Evolutionary conservation across 768 basidiomycete species (phyloP).

Genomic region (Cystofilobasidium bisporidii): DNA sequence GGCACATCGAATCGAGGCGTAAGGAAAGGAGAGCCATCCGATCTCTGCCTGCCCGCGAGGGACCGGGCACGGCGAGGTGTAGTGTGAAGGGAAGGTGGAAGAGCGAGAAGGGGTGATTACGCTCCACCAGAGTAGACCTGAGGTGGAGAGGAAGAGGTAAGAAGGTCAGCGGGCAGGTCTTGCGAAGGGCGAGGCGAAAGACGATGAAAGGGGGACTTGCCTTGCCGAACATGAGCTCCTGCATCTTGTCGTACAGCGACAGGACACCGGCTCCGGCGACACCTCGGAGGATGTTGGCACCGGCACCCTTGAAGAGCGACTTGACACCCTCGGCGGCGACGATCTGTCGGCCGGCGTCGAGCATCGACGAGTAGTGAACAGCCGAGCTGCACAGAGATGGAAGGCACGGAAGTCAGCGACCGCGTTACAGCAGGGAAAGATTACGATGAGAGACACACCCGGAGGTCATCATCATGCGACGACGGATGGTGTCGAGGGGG

Average conservation of each 20-base stretch:
- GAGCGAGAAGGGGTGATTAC: slow-evolving; percentile 30
- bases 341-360: slow-evolving; percentile 90
- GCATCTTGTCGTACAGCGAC: slow-evolving; percentile 86
- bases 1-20: too few species aligned
- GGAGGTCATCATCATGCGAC: slow-evolving; percentile 99
- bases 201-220: too few species aligned
- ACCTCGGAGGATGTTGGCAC: slow-evolving; percentile 79
- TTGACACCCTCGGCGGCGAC: slow-evolving; percentile 79
- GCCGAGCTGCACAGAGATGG: slow-evolving; percentile 45
- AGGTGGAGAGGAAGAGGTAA: too few species aligned
- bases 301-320: slow-evolving; percentile 87
- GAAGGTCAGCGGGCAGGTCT: too few species aligned
- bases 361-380: slow-evolving; percentile 98
- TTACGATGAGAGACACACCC: slow-evolving; percentile 43
- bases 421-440: slow-evolving; percentile 68
- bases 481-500: slow-evolving; percentile 54
- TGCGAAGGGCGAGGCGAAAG: too few species aligned
- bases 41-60: too few species aligned
- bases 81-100: too few species aligned
- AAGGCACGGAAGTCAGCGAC: slow-evolving; percentile 64
- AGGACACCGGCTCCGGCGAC: slow-evolving; percentile 99
- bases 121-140: slow-evolving; percentile 94
- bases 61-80: too few species aligned
- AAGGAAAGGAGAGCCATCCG: too few species aligned
- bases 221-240: slow-evolving; percentile 78